Base-by-base conservation (phyloP, 306 rosid genomes). In the Rosa rugosa region DNA sequence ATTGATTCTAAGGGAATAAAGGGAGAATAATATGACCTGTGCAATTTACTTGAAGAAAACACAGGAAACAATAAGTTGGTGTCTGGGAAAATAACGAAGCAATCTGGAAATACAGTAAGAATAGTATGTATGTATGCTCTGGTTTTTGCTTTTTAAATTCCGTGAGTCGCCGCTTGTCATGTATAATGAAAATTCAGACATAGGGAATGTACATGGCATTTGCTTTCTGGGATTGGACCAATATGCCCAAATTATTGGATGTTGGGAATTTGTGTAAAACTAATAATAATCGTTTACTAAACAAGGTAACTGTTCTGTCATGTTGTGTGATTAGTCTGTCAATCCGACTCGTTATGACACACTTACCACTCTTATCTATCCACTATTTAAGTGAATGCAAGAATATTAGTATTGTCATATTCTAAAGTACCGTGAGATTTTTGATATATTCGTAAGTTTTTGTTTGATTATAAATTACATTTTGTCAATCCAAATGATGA, bases 1-100 rank as follows among this genome's bases (percentile, higher is more conserved):
- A 45, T 51, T 34, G 86, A 80, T 81, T 83, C 87, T 56, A 81
- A 80, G 46, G 49, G 76, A 54, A 27, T 31, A 2, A 42, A 87
- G 78, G 16, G 63, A 18, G 57, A 49, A 75, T 25, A 31, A 44
- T 69, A 59, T 60, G 77, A 51, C 36, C 49, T 62, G 23, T 40
- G 57, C 34, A 62, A 45, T 41, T 22, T 44, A n/a, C 38, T 53
- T 20, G 64, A 9, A 36, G 40, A 42, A 42, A 23, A 70, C 25
- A n/a, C 6, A 27, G 25, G 41, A 51, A n/a, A 22, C 10, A 57
- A n/a, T 18, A 50, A 70, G 34, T 23, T 49, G 71, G 75, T 42
- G 44, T 51, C 38, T 38, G 14, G 20, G 50, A 77, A 67, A 77
- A 23, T 17, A 16, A 47, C 11, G 63, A 76, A 54, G 31, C 46